phyloP scores from a whole-genome alignment of 441 rosid genomes.

The Aleurites moluccanus region DNA sequence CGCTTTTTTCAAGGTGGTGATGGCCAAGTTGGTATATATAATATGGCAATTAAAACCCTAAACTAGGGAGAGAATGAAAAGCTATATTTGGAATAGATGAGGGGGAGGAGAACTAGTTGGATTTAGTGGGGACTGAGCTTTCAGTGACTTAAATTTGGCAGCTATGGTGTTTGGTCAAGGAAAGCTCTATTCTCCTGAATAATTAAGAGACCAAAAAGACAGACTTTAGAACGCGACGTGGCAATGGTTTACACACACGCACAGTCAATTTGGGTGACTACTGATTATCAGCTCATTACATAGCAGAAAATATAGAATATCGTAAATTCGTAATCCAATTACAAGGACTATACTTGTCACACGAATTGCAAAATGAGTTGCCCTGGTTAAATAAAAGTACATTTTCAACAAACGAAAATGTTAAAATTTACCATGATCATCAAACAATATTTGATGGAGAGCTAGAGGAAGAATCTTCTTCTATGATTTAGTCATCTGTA shows the following conservation, averaged over 20 bases:
- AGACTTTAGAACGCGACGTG: not conserved
- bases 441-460: not conserved
- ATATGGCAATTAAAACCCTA: not conserved
- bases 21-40: too few relatives aligned
- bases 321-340: not conserved
- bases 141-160: not conserved
- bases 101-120: not conserved
- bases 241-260: not conserved
- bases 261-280: too few relatives aligned
- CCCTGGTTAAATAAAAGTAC: not conserved
- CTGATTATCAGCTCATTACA: too few relatives aligned
- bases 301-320: too few relatives aligned
- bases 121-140: slow-evolving; percentile 1
- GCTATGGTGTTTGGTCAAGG: not conserved
- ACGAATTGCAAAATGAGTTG: not conserved
- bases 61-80: not conserved
- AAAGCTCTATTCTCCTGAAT: not conserved
- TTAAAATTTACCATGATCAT: not conserved
- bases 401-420: not conserved
- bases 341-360: not conserved
- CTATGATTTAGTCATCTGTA: not conserved
- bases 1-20: too few relatives aligned
- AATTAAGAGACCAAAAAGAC: too few relatives aligned
- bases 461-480: not conserved
- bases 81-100: not conserved